A percentile compares a stretch with the other conserved stretches of the same genome.
Conservation (phyloP, 2,329 filamentous ascomycete genomes). For the Aspergillus awamori region DNA sequence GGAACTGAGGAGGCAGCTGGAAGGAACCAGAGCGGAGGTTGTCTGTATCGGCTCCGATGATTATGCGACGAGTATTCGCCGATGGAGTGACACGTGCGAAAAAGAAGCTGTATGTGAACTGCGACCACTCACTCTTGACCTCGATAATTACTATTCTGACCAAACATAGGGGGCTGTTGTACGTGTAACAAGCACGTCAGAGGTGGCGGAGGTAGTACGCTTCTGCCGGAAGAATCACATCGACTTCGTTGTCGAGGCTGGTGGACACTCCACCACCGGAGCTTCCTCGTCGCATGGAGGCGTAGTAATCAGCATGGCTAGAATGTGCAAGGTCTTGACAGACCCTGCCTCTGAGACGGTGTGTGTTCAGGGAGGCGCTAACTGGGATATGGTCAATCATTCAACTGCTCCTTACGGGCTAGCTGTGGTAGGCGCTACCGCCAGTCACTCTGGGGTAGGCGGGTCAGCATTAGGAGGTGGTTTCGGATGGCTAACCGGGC, state of each 20-base stretch:
- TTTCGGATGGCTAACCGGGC: neutral
- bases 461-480: neutral
- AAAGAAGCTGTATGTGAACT: constrained; percentile 13
- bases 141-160: neutral
- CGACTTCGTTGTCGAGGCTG: constrained; percentile 58
- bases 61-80: constrained; percentile 13
- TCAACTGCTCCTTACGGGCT: neutral
- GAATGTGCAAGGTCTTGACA: constrained; percentile 55
- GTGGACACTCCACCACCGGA: constrained; percentile 60
- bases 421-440: neutral
- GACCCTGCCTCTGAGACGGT: constrained; percentile 51
- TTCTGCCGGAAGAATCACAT: constrained; percentile 51
- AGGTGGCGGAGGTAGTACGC: constrained; percentile 11
- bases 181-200: constrained; percentile 11
- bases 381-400: constrained; percentile 50
- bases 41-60: constrained; percentile 8
- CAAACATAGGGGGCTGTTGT: constrained; percentile 18
- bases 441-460: neutral
- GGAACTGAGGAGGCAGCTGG: constrained; percentile 13
- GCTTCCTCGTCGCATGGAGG: constrained; percentile 55
- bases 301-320: constrained; percentile 58
- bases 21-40: constrained; percentile 16
- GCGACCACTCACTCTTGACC: neutral
- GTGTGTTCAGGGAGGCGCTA: constrained; percentile 54
- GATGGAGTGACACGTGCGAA: constrained; percentile 20